Evolutionary conservation across 2,329 filamentous ascomycete species (phyloP).

Genomic region (Chrysoporthe austroafricana): DNA sequence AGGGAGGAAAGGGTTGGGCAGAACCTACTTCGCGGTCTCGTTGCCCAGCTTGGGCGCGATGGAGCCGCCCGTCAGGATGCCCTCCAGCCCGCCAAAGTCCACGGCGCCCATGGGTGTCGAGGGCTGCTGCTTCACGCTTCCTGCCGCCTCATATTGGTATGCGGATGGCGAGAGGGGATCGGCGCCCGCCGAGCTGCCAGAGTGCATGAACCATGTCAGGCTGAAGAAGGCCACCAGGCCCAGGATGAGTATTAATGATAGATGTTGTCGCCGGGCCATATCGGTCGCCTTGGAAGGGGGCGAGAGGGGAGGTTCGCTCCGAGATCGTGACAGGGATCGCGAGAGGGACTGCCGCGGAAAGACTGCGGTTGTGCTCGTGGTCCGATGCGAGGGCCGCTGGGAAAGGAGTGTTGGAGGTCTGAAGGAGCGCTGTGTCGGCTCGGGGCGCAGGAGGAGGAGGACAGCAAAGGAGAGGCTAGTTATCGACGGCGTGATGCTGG

Average conservation of each 20-base stretch:
- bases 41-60: conserved; percentile 85
- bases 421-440: neutral
- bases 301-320: no score
- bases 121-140: conserved; percentile 28
- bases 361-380: neutral
- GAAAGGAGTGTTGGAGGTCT: neutral
- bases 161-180: conserved; percentile 30
- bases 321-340: no score
- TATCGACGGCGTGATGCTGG: neutral
- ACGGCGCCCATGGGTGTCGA: conserved; percentile 23
- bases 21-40: conserved; percentile 71
- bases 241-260: conserved; percentile 58
- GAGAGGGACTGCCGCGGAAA: neutral
- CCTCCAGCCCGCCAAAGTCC: conserved; percentile 48
- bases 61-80: conserved; percentile 66
- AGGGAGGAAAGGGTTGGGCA: neutral
- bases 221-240: conserved; percentile 60
- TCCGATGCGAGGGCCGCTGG: neutral
- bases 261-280: conserved; percentile 59
- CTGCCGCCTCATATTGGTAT: conserved; percentile 34
- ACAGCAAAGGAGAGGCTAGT: neutral
- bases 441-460: neutral
- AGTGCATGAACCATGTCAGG: conserved; percentile 62
- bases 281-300: neutral
- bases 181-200: conserved; percentile 26